A percentile compares a stretch with the other conserved stretches of the same genome.
Conservation (phyloP, 768 basidiomycete genomes). For the Tulasnella sp. region DNA sequence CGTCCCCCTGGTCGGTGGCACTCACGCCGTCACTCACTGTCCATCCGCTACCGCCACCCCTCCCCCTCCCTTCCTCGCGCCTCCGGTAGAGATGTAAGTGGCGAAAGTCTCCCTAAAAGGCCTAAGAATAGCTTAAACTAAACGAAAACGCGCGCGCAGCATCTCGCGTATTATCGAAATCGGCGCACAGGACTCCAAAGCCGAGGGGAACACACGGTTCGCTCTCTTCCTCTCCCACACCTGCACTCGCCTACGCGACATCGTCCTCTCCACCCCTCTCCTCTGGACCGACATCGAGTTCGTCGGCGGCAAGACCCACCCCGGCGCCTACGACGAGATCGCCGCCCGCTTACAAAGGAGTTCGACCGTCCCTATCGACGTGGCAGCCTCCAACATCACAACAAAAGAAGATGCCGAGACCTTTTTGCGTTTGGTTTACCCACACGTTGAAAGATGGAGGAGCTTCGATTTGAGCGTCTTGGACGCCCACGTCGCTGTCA, state of each 20-base stretch:
- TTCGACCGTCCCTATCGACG: not conserved
- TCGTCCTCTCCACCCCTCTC: not conserved
- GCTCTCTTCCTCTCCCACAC: not conserved
- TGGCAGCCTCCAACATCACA: not conserved
- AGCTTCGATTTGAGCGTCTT: constrained; percentile 15
- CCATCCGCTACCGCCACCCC: too few relatives aligned
- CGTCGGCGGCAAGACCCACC: too few relatives aligned
- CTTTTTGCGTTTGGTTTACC: constrained; percentile 17
- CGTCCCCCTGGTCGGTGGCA: too few relatives aligned
- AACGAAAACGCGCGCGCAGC: not conserved
- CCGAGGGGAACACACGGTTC: not conserved
- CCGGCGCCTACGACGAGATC: constrained; percentile 11
- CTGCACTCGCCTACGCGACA: not conserved
- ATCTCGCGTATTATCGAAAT: constrained; percentile 13
- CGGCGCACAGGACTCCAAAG: not conserved
- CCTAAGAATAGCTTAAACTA: too few relatives aligned
- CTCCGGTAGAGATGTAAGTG: too few relatives aligned
- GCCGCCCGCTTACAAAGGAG: constrained; percentile 9
- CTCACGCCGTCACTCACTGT: too few relatives aligned
- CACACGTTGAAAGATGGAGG: constrained; percentile 22
- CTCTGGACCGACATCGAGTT: not conserved
- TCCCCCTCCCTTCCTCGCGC: too few relatives aligned
- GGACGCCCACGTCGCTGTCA: constrained; percentile 9
- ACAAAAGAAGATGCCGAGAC: constrained; percentile 16
- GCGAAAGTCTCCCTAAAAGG: too few relatives aligned